These are phyloP conservation scores for Camellia japonica DNA, from an alignment of 148 eudicot genomes.

Conservation along the genomic window DNA sequence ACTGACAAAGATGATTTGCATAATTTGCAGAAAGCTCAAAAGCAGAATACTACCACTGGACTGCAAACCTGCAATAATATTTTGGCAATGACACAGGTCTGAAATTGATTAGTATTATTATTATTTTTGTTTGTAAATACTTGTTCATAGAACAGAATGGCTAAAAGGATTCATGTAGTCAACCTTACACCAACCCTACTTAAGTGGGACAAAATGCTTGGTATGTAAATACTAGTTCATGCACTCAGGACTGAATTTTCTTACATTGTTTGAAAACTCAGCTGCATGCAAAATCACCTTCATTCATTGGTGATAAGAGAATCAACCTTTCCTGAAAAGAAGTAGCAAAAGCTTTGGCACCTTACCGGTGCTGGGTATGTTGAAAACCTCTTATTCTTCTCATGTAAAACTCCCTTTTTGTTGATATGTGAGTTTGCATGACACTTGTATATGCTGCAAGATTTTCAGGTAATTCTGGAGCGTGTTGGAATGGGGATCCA, in stretches of 20 bases:
- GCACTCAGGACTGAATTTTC: conserved; percentile 12
- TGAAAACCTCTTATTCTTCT: background rate
- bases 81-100: conserved; percentile 63
- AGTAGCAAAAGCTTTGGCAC: conserved; percentile 40
- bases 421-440: background rate
- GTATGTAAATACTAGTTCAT: background rate
- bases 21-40: conserved; percentile 66
- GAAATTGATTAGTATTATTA: too few species aligned
- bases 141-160: too few species aligned
- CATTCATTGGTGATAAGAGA: conserved; percentile 78
- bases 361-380: conserved; percentile 56
- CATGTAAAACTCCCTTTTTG: background rate
- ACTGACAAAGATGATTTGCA: background rate
- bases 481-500: background rate
- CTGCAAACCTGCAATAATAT: conserved; percentile 90
- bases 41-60: conserved; percentile 75
- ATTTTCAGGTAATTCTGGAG: background rate
- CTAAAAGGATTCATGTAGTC: too few species aligned
- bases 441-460: background rate
- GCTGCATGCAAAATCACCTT: conserved; percentile 81
- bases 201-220: too few species aligned
- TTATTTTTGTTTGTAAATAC: too few species aligned
- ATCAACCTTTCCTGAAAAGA: conserved; percentile 89
- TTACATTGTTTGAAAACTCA: conserved; percentile 25
- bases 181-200: too few species aligned